Percentiles rank a stretch among this genome's conserved stretches.
Conservation (phyloP, 352 stramenopile genomes). For the Globisporangium emineosum region DNA sequence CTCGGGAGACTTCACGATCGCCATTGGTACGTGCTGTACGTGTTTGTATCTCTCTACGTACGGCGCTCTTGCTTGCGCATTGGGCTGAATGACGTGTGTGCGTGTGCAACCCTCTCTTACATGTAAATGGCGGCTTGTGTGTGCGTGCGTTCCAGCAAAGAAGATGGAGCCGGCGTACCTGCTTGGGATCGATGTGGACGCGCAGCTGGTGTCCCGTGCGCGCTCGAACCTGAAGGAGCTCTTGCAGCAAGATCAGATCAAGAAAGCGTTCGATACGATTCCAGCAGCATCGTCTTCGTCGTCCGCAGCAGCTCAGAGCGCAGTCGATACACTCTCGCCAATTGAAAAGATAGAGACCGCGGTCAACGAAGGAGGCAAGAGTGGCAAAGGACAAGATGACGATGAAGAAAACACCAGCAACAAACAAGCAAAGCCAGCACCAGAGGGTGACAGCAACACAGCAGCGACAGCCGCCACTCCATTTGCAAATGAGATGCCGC, state of each 20-base stretch:
- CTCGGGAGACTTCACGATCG: slow-evolving; percentile 71
- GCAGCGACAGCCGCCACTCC: slow-evolving; percentile 15
- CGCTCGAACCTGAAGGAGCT: slow-evolving; percentile 62
- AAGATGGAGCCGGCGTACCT: slow-evolving; percentile 50
- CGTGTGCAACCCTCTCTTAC: neutral
- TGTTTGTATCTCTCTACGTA: neutral
- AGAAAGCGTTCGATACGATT: slow-evolving; percentile 53
- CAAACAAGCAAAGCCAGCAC: slow-evolving; percentile 1
- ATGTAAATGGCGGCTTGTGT: neutral
- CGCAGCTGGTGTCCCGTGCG: slow-evolving; percentile 56
- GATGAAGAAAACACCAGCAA: neutral
- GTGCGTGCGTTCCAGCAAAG: slow-evolving; percentile 29
- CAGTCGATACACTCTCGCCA: neutral
- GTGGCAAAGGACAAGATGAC: neutral
- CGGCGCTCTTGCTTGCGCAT: too few species aligned
- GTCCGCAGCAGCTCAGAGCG: neutral
- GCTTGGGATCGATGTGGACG: slow-evolving; percentile 72
- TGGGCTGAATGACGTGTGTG: neutral
- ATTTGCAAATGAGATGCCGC: slow-evolving; percentile 47
- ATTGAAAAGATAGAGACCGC: neutral
- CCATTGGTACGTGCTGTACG: slow-evolving; percentile 37
- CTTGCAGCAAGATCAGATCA: slow-evolving; percentile 52
- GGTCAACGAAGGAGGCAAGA: neutral
- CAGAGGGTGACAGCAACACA: slow-evolving; percentile 4
- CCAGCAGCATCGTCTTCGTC: slow-evolving; percentile 4